These are phyloP conservation scores for Pinus albicaulis DNA, from an alignment of 75 land plant genomes.

Conservation along the genomic window DNA sequence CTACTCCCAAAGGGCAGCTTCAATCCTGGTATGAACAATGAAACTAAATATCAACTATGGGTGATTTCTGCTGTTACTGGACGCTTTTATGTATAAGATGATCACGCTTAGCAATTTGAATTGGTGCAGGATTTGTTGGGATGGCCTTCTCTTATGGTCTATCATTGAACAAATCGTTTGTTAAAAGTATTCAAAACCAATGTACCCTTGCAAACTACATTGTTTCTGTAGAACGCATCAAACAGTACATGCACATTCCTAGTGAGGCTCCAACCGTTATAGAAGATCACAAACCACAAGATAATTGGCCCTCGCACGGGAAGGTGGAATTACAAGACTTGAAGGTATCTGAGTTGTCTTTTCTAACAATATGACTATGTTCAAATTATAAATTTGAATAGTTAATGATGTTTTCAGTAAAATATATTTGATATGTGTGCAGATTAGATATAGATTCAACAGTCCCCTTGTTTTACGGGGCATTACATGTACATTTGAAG, in stretches of 20 bases:
- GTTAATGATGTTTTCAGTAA: background rate
- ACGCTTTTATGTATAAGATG: background rate
- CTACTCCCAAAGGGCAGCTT: slow-evolving; percentile 27
- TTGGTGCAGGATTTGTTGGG: slow-evolving; percentile 42
- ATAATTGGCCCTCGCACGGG: slow-evolving; percentile 36
- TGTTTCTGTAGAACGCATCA: slow-evolving; percentile 42
- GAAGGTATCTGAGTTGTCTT: slow-evolving; percentile 31
- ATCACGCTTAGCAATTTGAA: background rate
- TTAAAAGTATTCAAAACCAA: slow-evolving; percentile 29
- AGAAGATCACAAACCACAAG: slow-evolving; percentile 19
- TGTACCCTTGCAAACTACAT: slow-evolving; percentile 37
- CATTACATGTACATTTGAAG: slow-evolving; percentile 65
- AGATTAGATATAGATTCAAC: slow-evolving; percentile 57
- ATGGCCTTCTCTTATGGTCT: slow-evolving; percentile 41
- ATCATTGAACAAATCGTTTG: slow-evolving; percentile 28
- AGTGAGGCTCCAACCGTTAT: slow-evolving; percentile 31
- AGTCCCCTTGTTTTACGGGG: slow-evolving; percentile 65
- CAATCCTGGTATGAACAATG: slow-evolving; percentile 30
- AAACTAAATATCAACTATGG: background rate
- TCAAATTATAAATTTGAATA: background rate
- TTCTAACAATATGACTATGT: background rate
- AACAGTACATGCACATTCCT: slow-evolving; percentile 37
- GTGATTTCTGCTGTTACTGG: background rate
- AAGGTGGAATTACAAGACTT: slow-evolving; percentile 32
- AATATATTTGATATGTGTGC: slow-evolving; percentile 6